These are phyloP conservation scores for Fraxinus sp. DNA, from an alignment of 305 asterid species.

Conservation along the genomic window DNA sequence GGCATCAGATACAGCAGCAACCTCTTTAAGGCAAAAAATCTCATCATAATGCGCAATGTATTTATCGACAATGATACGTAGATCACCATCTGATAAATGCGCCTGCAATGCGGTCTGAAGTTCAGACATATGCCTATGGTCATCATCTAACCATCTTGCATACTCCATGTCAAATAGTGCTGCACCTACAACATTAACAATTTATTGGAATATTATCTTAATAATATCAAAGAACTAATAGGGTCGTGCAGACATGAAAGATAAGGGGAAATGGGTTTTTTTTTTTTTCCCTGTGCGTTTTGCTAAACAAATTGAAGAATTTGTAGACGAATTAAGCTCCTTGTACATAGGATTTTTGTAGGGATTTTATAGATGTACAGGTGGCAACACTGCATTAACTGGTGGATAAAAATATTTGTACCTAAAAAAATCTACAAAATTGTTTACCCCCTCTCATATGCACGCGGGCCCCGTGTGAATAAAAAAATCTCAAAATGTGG, in stretches of 20 bases:
- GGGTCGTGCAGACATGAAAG: neutral
- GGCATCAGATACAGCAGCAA: conserved; percentile 76
- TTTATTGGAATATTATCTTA: neutral
- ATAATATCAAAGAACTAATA: neutral
- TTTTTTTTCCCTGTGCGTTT: neutral
- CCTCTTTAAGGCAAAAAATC: conserved; percentile 66
- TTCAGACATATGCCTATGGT: conserved; percentile 74
- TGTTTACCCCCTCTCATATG: no score
- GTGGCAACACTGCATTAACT: no score
- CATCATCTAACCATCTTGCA: conserved; percentile 89
- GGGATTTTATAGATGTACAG: no score
- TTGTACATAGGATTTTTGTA: no score
- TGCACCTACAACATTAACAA: conserved; percentile 47
- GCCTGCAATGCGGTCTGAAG: conserved; percentile 77
- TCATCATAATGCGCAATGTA: conserved; percentile 79
- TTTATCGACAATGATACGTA: conserved; percentile 67
- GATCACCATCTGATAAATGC: conserved; percentile 66
- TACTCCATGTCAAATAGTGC: conserved; percentile 92
- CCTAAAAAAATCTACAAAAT: no score
- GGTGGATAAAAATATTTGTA: no score
- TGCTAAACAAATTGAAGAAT: neutral
- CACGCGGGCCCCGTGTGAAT: no score
- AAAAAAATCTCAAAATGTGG: no score
- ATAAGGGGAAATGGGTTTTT: neutral
- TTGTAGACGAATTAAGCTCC: no score